These are phyloP conservation scores for Dentipellis sp. DNA, from an alignment of 768 basidiomycete genomes.

Conservation along the genomic window DNA sequence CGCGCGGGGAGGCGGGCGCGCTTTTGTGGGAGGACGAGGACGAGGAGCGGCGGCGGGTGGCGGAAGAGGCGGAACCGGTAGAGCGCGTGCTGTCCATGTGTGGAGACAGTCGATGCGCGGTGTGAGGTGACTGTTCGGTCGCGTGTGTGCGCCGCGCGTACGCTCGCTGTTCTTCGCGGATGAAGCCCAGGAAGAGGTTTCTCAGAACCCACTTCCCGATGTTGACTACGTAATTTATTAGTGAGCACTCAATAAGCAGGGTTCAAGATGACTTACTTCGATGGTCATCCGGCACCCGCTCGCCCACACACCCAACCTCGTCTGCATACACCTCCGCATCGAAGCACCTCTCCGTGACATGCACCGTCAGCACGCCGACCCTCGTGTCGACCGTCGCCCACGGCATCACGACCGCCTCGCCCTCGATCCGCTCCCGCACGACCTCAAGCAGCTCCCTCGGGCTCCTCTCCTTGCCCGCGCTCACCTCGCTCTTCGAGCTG, in stretches of 20 bases:
- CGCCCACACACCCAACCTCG: slow-evolving; percentile 64
- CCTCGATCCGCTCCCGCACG: slow-evolving; percentile 88
- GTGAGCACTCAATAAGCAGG: slow-evolving; percentile 2
- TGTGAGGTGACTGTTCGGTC: background rate
- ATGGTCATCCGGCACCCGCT: slow-evolving; percentile 63
- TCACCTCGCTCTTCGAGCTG: slow-evolving; percentile 30
- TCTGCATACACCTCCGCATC: slow-evolving; percentile 95
- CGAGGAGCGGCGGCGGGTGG: slow-evolving; percentile 19
- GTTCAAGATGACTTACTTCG: slow-evolving; percentile 47
- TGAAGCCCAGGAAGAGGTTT: slow-evolving; percentile 76
- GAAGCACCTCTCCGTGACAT: slow-evolving; percentile 82
- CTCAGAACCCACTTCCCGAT: slow-evolving; percentile 86
- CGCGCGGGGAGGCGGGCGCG: slow-evolving; percentile 2
- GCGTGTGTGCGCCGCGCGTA: slow-evolving; percentile 18
- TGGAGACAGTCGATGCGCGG: background rate
- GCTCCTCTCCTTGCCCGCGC: slow-evolving; percentile 43
- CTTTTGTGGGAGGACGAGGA: slow-evolving; percentile 4
- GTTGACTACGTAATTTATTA: slow-evolving; percentile 48
- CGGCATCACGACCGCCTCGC: slow-evolving; percentile 74
- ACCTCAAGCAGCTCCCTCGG: slow-evolving; percentile 81
- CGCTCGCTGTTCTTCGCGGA: slow-evolving; percentile 53
- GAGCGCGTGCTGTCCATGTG: slow-evolving; percentile 20
- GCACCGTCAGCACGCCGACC: slow-evolving; percentile 79
- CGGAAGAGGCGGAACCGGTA: slow-evolving; percentile 14
- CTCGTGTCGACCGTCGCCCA: slow-evolving; percentile 92